Conservation (phyloP, 805 yeast genomes). For the Myxozyma vanderwaltii region DNA sequence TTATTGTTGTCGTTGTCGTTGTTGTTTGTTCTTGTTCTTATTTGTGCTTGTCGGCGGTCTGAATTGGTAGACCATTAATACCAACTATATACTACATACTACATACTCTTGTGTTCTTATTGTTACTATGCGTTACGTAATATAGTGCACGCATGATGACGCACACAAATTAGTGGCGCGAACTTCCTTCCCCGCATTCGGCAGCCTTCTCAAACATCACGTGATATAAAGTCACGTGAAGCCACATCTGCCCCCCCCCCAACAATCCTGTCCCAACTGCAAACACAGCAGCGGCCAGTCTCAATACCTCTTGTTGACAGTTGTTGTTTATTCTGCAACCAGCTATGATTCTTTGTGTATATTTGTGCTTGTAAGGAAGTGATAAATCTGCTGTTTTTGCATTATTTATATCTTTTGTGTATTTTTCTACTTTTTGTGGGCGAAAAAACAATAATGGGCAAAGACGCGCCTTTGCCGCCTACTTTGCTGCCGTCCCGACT, state of each 20-base stretch:
- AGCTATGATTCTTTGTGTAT: too few relatives aligned
- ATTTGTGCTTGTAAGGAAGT: too few relatives aligned
- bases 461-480: conserved; percentile 20
- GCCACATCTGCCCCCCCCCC: conserved; percentile 2
- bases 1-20: not conserved
- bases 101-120: too few relatives aligned
- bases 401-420: too few relatives aligned
- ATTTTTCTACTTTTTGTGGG: too few relatives aligned
- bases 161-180: not conserved
- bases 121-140: too few relatives aligned
- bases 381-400: too few relatives aligned
- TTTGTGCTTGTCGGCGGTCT: not conserved
- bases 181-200: conserved; percentile 1
- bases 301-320: too few relatives aligned
- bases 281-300: too few relatives aligned
- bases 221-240: not conserved
- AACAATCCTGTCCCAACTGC: not conserved
- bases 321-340: too few relatives aligned
- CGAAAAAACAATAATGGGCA: not conserved
- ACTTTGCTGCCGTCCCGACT: conserved; percentile 37
- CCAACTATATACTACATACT: too few relatives aligned
- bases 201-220: not conserved
- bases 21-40: not conserved
- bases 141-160: not conserved
- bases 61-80: not conserved